phyloP scores from a whole-genome alignment of 2,329 filamentous ascomycete species.

The Diaporthe ilicicola region DNA sequence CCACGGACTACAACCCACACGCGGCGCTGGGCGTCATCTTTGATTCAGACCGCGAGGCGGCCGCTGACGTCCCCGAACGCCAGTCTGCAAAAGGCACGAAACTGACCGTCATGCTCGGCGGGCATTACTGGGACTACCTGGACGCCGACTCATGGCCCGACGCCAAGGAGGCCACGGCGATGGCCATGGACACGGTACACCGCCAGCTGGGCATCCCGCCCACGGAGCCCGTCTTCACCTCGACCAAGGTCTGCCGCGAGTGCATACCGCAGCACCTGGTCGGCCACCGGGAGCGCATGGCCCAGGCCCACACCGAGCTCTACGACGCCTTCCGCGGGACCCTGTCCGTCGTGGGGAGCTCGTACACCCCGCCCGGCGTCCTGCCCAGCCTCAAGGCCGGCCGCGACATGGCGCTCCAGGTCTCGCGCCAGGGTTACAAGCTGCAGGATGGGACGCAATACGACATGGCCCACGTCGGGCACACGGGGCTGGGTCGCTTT shows the following conservation, averaged over 20 bases:
- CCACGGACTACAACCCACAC: conserved; percentile 43
- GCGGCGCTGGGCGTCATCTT: conserved; percentile 84
- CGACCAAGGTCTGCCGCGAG: conserved; percentile 67
- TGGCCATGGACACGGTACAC: conserved; percentile 75
- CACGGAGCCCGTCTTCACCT: conserved; percentile 61
- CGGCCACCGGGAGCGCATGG: conserved; percentile 75
- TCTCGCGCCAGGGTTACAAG: conserved; percentile 39
- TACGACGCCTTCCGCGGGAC: conserved; percentile 64
- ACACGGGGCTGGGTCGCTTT: conserved; percentile 46
- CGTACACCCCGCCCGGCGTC: conserved; percentile 61
- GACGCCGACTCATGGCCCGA: conserved; percentile 61
- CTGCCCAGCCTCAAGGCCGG: conserved; percentile 61
- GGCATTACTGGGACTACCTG: conserved; percentile 82
- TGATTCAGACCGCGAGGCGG: conserved; percentile 70
- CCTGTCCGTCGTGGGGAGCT: conserved; percentile 69
- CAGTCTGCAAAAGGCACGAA: conserved; percentile 70
- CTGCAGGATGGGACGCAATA: conserved; percentile 5
- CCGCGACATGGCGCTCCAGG: conserved; percentile 51
- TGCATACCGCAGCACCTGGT: conserved; percentile 93
- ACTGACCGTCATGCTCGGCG: conserved; percentile 92
- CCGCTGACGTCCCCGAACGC: conserved; percentile 36
- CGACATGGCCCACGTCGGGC: conserved; percentile 38
- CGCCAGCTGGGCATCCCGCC: conserved; percentile 77
- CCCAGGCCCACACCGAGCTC: conserved; percentile 63
- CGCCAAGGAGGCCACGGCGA: conserved; percentile 70